Conservation (phyloP, 345 rosid species). For the Cochlearia excelsa region DNA sequence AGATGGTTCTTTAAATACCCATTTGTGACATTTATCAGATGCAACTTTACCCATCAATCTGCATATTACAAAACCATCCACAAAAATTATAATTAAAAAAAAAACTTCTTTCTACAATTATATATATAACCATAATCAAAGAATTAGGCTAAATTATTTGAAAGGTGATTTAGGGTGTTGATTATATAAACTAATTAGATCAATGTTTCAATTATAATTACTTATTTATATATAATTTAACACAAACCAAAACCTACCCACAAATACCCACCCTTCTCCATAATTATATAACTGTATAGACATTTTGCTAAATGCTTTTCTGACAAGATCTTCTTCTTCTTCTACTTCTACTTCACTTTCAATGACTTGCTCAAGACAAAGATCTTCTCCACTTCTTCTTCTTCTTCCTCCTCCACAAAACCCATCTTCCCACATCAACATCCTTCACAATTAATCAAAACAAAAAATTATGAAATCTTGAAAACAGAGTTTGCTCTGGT, state of each 20-base stretch:
- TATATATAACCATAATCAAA: constrained; percentile 2
- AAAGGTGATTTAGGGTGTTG: constrained; percentile 27
- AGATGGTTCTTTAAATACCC: constrained; percentile 97
- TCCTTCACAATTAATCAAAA: constrained; percentile 42
- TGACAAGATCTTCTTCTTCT: constrained; percentile 73
- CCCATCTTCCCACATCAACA: constrained; percentile 99
- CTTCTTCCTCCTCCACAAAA: constrained; percentile 76
- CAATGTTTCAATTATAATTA: constrained; percentile 8
- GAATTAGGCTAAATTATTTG: neutral
- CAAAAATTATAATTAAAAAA: too few species aligned
- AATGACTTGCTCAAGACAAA: constrained; percentile 61
- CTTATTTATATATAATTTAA: constrained; percentile 5
- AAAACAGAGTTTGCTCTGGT: constrained; percentile 20
- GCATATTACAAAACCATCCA: constrained; percentile 9
- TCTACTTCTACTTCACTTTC: constrained; percentile 46
- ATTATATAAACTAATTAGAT: constrained; percentile 27
- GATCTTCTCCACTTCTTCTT: constrained; percentile 44
- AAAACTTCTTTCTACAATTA: neutral
- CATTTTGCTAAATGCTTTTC: constrained; percentile 99
- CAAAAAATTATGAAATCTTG: constrained; percentile 22
- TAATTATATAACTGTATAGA: constrained; percentile 98
- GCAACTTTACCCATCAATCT: constrained; percentile 99
- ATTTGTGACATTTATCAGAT: constrained; percentile 98
- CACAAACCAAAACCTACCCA: constrained; percentile 57
- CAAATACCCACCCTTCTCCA: constrained; percentile 99